Evolutionary conservation across 2,329 filamentous ascomycete species (phyloP).

Genomic region (Fusarium caatingaense): DNA sequence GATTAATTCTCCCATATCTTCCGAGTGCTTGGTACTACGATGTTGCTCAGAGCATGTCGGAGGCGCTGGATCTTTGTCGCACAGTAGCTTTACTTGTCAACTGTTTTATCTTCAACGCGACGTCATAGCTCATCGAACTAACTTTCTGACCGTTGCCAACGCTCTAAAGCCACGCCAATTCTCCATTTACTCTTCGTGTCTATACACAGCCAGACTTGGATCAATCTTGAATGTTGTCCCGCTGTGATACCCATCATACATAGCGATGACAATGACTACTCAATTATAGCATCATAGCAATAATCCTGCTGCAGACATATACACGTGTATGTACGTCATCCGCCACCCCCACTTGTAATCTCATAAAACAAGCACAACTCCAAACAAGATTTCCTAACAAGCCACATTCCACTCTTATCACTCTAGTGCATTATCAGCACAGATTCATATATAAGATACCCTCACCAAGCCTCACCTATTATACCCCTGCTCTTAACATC

Average conservation of each 20-base stretch:
- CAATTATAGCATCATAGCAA: constrained; percentile 21
- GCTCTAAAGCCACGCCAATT: too few species aligned
- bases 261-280: neutral
- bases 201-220: rapidly evolving
- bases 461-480: too few species aligned
- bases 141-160: too few species aligned
- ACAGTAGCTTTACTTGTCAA: too few species aligned
- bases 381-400: constrained; percentile 3
- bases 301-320: neutral
- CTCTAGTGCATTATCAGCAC: too few species aligned
- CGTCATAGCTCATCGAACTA: too few species aligned
- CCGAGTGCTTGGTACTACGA: too few species aligned
- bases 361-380: constrained; percentile 23
- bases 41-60: too few species aligned
- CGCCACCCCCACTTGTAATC: constrained; percentile 24
- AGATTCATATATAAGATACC: too few species aligned
- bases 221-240: rapidly evolving
- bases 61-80: too few species aligned
- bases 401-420: constrained; percentile 19
- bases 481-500: neutral
- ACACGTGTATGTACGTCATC: constrained; percentile 22
- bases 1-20: too few species aligned
- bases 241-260: neutral
- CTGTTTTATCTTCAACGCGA: neutral
- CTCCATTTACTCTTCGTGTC: too few species aligned